Evolutionary conservation across 495 filamentous ascomycete species (phyloP), one percentile per base, ranked within the genome.

Genomic region (Trichocladium uniseriatum): DNA sequence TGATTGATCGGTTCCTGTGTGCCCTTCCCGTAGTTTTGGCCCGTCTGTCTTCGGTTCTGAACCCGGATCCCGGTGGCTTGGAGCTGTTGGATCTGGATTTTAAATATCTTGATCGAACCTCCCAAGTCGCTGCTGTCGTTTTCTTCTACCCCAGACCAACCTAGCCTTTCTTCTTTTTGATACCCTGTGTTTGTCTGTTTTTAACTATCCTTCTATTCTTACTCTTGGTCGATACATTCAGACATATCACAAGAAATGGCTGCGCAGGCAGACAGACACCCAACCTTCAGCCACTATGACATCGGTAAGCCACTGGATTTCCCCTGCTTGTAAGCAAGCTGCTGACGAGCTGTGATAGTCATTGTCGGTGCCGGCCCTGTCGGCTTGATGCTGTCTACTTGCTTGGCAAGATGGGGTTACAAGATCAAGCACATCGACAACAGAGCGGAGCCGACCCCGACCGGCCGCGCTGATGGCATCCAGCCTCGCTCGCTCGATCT

Each of bases 291-390:
- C 48, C 47, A 64, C 45, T 66, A 66, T 64, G 63, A 66, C 53
- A 66, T 66, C 44, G 63, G 63, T 66, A 54, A 45, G 51, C 35
- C n/a, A 5, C 20, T n/a, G 22, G 8, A 11, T 6, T 11, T 10
- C 7, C 4, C 10, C 22, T n/a, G n/a, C n/a, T n/a, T n/a, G n/a
- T n/a, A 18, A 45, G 16, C 20, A 20, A 28, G n/a, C 45, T 40
- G 43, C 31, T 40, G 32, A 22, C 37, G 32, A 1, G 2, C 7
- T 1, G n/a, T 34, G n/a, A 13, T 38, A 75, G 87, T 94, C 58
- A 89, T 95, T 58, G 73, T 95, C 48, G 89, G 89, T 51, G 89
- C 89, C 41, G 88, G 89, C 28, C 88, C 89, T n/a, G 87, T 87
- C 24, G 89, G 89, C 35, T 76, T 94, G 45, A 78, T 90, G 59